Evolutionary conservation across 176 grass and related monocot genomes (phyloP).

Genomic region (Avena sativa): DNA sequence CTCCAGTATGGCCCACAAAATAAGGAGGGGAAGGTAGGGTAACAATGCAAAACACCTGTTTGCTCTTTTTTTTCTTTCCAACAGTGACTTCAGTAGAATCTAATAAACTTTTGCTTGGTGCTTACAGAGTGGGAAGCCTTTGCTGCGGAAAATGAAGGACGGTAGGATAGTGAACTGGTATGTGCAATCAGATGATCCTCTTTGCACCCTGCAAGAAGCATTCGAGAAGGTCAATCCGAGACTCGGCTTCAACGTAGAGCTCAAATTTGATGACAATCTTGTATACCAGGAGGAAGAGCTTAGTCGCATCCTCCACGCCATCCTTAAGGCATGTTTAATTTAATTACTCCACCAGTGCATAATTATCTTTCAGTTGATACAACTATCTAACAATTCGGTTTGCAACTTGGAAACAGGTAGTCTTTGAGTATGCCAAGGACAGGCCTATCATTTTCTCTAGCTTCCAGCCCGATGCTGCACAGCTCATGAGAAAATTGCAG

Average conservation of each 20-base stretch:
- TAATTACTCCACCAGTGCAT: background rate
- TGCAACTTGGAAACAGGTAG: constrained; percentile 51
- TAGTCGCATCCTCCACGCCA: constrained; percentile 52
- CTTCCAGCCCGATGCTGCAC: constrained; percentile 86
- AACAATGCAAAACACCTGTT: background rate
- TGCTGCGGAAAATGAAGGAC: constrained; percentile 77
- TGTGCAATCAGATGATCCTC: constrained; percentile 68
- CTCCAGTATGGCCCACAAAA: constrained; percentile 75
- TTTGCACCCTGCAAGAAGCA: constrained; percentile 77
- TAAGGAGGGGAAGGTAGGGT: constrained; percentile 62
- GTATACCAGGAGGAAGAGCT: constrained; percentile 73
- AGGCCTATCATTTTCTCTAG: constrained; percentile 86
- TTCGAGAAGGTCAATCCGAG: constrained; percentile 72
- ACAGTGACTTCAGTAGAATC: background rate
- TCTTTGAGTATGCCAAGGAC: constrained; percentile 60
- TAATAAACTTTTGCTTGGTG: background rate
- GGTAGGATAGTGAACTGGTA: constrained; percentile 71
- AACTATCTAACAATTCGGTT: constrained; percentile 24
- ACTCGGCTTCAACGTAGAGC: constrained; percentile 85
- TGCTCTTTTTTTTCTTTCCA: background rate
- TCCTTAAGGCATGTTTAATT: constrained; percentile 52
- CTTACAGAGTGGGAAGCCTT: constrained; percentile 64
- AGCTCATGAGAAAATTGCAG: constrained; percentile 67
- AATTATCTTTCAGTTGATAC: background rate
- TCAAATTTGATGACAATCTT: constrained; percentile 83